Evolutionary conservation across 306 rosid species (phyloP), one percentile per base, ranked within the genome.

Genomic region (Corylus heterophylla): DNA sequence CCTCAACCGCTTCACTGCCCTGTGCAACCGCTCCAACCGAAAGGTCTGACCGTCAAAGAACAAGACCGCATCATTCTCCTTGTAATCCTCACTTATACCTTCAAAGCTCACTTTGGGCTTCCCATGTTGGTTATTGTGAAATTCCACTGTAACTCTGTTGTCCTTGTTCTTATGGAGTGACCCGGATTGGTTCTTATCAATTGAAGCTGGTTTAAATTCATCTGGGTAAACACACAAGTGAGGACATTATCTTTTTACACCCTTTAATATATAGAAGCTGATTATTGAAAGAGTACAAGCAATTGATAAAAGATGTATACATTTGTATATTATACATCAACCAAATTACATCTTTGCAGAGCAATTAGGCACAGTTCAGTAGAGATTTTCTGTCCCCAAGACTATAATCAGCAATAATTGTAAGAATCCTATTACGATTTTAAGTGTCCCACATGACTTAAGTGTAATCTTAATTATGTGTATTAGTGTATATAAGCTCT

Each of bases 1-100:
- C 63, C 74, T 49, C 80, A 76, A 52, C 48, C 80, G 61, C 80
- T 76, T 76, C 80, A 76, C 74, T 62, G 73, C 80, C 9, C 80
- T 58, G 74, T 49, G 62, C 80, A 76, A 76, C 74, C 49, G 71
- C 61, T 76, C 80, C 63, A 76, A 51, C 66, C 22, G 74, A 67
- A 76, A 76, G 42, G 39, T 66, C 74, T 66, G 64, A 31, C 80
- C 80, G 0, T 76, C 80, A 31, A 66, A 66, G 71, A 76, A 76
- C 80, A 76, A 76, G 8, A 76, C 50, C 1, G 80, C 80, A 29
- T 76, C 80, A 39, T 67, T 52, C 44, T 76, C 74, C 63, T 52
- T 66, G 73, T 63, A 67, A 51, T 76, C 74, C 73, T 76, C 80
- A 67, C 74, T 37, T 22, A 67, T 56, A 76, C 80, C 80, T 39